phyloP scores from a whole-genome alignment of 805 yeast genomes.

The Diddensiella caesifluorescens region DNA sequence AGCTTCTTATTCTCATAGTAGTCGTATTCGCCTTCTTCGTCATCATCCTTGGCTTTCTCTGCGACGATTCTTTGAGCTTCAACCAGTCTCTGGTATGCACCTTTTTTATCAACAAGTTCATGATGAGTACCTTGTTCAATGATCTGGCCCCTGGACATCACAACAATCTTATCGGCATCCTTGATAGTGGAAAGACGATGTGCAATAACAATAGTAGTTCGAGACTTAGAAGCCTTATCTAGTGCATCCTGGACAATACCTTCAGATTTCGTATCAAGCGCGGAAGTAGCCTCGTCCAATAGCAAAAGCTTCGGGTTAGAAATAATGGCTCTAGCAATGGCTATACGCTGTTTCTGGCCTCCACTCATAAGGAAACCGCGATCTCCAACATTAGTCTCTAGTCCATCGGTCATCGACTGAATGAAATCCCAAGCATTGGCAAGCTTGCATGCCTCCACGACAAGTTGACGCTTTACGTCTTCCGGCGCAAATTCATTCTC shows the following conservation, averaged over 20 bases:
- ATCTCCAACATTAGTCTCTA: conserved; percentile 63
- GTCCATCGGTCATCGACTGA: conserved; percentile 69
- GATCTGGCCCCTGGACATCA: conserved; percentile 46
- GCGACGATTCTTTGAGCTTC: conserved; percentile 33
- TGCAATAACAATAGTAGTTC: conserved; percentile 54
- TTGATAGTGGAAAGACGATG: conserved; percentile 52
- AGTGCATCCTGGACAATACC: conserved; percentile 39
- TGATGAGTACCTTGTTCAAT: conserved; percentile 44
- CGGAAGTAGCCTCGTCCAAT: conserved; percentile 56
- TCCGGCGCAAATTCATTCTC: conserved; percentile 51
- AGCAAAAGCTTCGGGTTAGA: conserved; percentile 51
- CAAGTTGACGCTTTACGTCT: conserved; percentile 34
- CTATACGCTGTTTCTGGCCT: conserved; percentile 63
- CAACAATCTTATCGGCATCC: conserved; percentile 53
- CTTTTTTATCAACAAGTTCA: conserved; percentile 31
- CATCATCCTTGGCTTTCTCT: conserved; percentile 12
- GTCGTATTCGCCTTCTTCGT: conserved; percentile 16
- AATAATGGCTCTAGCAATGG: conserved; percentile 59
- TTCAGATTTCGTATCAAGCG: conserved; percentile 44
- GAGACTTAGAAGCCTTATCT: conserved; percentile 31
- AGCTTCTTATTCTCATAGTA: conserved; percentile 13
- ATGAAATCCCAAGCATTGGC: conserved; percentile 39
- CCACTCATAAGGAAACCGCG: conserved; percentile 56
- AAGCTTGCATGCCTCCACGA: conserved; percentile 34
- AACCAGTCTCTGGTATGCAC: conserved; percentile 33